Evolutionary conservation across 768 basidiomycete species (phyloP).

Genomic region (Trametes villosa): DNA sequence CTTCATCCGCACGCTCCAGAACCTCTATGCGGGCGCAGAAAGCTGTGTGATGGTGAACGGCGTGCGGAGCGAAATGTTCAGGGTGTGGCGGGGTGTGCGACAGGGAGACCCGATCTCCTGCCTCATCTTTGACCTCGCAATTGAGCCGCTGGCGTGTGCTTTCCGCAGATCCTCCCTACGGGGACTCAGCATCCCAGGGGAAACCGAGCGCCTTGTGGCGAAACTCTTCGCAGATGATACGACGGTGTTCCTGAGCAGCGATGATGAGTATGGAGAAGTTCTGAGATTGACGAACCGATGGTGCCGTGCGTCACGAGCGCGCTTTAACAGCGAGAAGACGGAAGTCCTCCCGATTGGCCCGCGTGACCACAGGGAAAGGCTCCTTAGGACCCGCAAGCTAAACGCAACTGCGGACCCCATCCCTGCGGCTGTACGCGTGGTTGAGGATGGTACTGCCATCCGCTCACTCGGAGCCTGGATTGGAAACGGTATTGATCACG

Average conservation of each 20-base stretch:
- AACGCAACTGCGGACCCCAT: not conserved
- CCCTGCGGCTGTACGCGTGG: not conserved
- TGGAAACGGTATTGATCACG: not conserved
- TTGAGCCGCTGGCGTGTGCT: slow-evolving; percentile 32
- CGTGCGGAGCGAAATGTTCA: slow-evolving; percentile 28
- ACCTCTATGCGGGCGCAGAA: slow-evolving; percentile 36
- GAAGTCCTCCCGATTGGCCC: slow-evolving; percentile 26
- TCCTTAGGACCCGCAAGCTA: not conserved
- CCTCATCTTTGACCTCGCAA: slow-evolving; percentile 37
- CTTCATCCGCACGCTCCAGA: slow-evolving; percentile 24
- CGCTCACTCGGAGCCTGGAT: not conserved
- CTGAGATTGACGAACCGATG: slow-evolving; percentile 28
- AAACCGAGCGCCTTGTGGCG: slow-evolving; percentile 3
- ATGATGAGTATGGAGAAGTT: slow-evolving; percentile 34
- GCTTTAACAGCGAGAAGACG: slow-evolving; percentile 48
- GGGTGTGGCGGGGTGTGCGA: slow-evolving; percentile 37
- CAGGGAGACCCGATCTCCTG: slow-evolving; percentile 43
- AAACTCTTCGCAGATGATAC: slow-evolving; percentile 38
- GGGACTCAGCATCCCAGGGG: slow-evolving; percentile 27
- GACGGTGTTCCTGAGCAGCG: slow-evolving; percentile 33
- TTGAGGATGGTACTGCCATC: not conserved
- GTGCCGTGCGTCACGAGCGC: slow-evolving; percentile 46
- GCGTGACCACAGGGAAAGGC: not conserved
- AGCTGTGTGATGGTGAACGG: slow-evolving; percentile 43
- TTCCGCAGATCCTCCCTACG: slow-evolving; percentile 21